phyloP scores from a whole-genome alignment of 495 filamentous ascomycete genomes.

The Viridothelium virens region DNA sequence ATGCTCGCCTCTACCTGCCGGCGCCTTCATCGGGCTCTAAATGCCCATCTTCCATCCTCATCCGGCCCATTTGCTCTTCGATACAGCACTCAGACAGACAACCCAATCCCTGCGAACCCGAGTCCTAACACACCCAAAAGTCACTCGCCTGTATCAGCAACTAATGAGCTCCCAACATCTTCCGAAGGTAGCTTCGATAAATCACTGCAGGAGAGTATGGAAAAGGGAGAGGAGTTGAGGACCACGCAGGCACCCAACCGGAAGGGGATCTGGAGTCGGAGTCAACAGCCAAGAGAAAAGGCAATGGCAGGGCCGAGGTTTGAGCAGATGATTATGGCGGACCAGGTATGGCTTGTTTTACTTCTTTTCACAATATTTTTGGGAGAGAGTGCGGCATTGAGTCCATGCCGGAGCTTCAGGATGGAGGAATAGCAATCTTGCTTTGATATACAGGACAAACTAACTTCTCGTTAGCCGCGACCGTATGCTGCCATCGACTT shows the following conservation, averaged over 20 bases:
- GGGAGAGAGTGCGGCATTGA: neutral
- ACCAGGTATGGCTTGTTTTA: slow-evolving; percentile 56
- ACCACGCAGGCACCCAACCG: slow-evolving; percentile 83
- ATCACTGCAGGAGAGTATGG: slow-evolving; percentile 49
- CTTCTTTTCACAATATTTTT: neutral
- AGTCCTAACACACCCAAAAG: slow-evolving; percentile 43
- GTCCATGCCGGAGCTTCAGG: neutral
- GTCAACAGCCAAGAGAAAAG: slow-evolving; percentile 66
- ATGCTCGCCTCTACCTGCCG: slow-evolving; percentile 17
- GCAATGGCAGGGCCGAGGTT: slow-evolving; percentile 93
- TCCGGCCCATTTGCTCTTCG: neutral
- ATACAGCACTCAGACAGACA: slow-evolving; percentile 36
- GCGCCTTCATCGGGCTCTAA: neutral
- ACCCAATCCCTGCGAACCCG: slow-evolving; percentile 45
- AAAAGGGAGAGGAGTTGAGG: slow-evolving; percentile 53
- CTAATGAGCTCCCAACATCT: slow-evolving; percentile 51
- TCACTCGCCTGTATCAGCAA: slow-evolving; percentile 43
- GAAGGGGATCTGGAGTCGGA: slow-evolving; percentile 66
- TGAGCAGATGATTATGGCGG: slow-evolving; percentile 87
- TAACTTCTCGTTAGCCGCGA: slow-evolving; percentile 54
- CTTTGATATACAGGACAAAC: neutral
- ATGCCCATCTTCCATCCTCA: neutral
- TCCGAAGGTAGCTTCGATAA: slow-evolving; percentile 38
- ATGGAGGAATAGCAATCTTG: neutral
- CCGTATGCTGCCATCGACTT: slow-evolving; percentile 85